Conservation (phyloP, 192 early-diverging fungal species). For the Linnemannia elongata region DNA sequence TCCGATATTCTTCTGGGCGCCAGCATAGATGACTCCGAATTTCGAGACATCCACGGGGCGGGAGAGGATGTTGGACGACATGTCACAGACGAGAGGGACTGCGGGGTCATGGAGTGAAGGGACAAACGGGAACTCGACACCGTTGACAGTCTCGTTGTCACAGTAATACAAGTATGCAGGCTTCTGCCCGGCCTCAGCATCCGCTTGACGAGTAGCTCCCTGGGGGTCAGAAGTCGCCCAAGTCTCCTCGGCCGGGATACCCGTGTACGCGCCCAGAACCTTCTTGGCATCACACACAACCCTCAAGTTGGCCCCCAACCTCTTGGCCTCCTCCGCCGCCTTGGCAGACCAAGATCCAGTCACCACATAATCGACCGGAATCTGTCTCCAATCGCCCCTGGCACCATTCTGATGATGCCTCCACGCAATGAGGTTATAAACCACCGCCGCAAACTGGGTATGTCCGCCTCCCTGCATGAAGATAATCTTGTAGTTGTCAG, state of each 20-base stretch:
- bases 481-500: slow-evolving; percentile 90
- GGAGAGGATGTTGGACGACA: slow-evolving; percentile 89
- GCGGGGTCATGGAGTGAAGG: slow-evolving; percentile 64
- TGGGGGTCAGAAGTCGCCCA: slow-evolving; percentile 64
- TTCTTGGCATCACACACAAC: slow-evolving; percentile 82
- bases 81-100: slow-evolving; percentile 92
- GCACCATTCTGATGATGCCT: slow-evolving; percentile 48
- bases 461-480: slow-evolving; percentile 98
- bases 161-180: slow-evolving; percentile 96
- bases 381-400: slow-evolving; percentile 50
- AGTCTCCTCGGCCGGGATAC: slow-evolving; percentile 68
- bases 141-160: slow-evolving; percentile 98
- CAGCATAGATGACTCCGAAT: slow-evolving; percentile 92
- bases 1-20: slow-evolving; percentile 97
- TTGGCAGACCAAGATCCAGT: slow-evolving; percentile 94
- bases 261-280: slow-evolving; percentile 61
- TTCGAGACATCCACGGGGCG: slow-evolving; percentile 84
- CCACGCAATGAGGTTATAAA: slow-evolving; percentile 90
- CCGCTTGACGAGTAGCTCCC: background rate
- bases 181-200: slow-evolving; percentile 70
- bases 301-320: slow-evolving; percentile 85
- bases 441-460: slow-evolving; percentile 90
- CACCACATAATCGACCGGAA: slow-evolving; percentile 89
- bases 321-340: slow-evolving; percentile 86
- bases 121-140: slow-evolving; percentile 82